Evolutionary conservation across 306 rosid species (phyloP).

Genomic region (Prunus fruticosa): DNA sequence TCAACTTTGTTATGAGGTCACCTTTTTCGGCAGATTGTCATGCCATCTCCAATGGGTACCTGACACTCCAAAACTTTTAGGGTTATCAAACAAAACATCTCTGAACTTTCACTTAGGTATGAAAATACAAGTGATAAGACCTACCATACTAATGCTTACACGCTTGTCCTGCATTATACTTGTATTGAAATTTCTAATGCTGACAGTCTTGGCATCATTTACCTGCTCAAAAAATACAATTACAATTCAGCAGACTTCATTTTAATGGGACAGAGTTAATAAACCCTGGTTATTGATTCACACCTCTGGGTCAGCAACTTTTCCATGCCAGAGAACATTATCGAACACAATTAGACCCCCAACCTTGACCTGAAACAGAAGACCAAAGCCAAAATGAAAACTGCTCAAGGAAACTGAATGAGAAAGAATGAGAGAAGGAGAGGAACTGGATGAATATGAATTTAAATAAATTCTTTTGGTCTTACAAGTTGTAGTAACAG

Average conservation of each 20-base stretch:
- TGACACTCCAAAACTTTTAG: conserved; percentile 28
- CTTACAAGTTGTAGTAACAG: conserved; percentile 74
- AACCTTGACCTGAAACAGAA: conserved; percentile 62
- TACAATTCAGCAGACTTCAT: conserved; percentile 11
- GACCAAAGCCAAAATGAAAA: background rate
- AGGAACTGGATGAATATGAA: background rate
- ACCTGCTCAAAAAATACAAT: conserved; percentile 42
- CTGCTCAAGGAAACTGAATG: background rate
- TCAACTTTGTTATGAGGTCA: conserved; percentile 16
- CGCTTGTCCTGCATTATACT: conserved; percentile 66
- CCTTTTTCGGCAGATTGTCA: conserved; percentile 78
- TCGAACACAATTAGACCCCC: conserved; percentile 88
- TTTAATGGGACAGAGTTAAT: conserved; percentile 6
- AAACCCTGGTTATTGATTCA: conserved; percentile 22
- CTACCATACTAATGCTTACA: conserved; percentile 78
- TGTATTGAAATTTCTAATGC: conserved; percentile 74
- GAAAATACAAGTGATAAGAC: conserved; percentile 17
- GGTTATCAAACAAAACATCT: conserved; percentile 16
- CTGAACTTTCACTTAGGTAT: conserved; percentile 4
- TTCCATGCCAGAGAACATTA: conserved; percentile 96
- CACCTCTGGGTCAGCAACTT: conserved; percentile 92
- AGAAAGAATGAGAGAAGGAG: background rate
- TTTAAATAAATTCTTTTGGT: conserved; percentile 5
- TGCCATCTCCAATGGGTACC: conserved; percentile 98
- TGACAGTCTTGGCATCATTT: conserved; percentile 63